Evolutionary conservation across 768 basidiomycete genomes (phyloP).

Genomic region (Udeniomyces megalosporus): DNA sequence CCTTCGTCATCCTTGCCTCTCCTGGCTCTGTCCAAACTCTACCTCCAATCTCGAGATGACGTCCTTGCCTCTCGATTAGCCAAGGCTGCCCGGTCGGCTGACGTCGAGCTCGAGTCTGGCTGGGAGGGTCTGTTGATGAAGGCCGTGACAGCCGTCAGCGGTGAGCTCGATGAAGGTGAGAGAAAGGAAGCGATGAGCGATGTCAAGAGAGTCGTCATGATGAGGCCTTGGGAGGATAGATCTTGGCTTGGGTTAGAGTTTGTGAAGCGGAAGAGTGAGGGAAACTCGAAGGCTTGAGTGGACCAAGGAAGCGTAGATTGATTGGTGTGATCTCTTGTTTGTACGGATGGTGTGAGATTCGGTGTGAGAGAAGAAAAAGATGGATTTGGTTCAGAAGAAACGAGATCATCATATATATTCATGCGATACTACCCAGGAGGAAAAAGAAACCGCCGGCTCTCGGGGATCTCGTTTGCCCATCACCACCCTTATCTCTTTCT

Average conservation of each 20-base stretch:
- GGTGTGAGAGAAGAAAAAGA: too few species aligned
- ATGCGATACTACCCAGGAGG: too few species aligned
- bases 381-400: too few species aligned
- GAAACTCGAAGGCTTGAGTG: too few species aligned
- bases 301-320: too few species aligned
- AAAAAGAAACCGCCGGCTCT: too few species aligned
- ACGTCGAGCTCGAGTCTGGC: constrained; percentile 7
- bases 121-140: constrained; percentile 19
- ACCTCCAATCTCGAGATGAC: constrained; percentile 6
- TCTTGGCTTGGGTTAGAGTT: constrained; percentile 16
- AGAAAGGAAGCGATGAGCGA: constrained; percentile 13
- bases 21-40: constrained; percentile 2
- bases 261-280: not conserved
- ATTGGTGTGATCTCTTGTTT: too few species aligned
- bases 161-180: constrained; percentile 11
- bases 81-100: constrained; percentile 9
- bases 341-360: too few species aligned
- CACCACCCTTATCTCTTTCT: too few species aligned
- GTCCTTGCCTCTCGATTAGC: constrained; percentile 17
- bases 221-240: constrained; percentile 22
- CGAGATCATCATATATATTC: too few species aligned
- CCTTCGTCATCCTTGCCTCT: too few species aligned
- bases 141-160: constrained; percentile 16
- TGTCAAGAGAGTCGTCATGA: constrained; percentile 20
- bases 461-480: too few species aligned